Evolutionary conservation across 495 filamentous ascomycete species (phyloP), one percentile per base, ranked within the genome.

Genomic region (Thozetella sp.): DNA sequence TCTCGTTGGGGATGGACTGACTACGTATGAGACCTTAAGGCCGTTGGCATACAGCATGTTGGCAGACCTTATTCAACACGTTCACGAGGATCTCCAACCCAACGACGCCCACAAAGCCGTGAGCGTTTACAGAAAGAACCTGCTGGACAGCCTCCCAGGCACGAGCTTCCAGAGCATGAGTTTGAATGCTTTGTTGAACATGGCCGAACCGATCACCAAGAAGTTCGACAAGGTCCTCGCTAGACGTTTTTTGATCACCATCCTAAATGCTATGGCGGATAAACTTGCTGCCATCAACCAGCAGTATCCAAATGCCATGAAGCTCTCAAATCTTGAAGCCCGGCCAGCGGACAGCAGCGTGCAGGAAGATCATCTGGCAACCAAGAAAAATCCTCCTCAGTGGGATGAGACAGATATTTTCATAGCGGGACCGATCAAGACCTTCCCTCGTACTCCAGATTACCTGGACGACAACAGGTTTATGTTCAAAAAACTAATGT

Each of bases 91-190:
- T 10, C 80, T 99, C 20, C 81, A 80, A 0, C 88, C 88, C 12
- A 89, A 95, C 56, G 96, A 98, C 73, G 98, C 98, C 59, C 86
- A 92, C 54, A 88, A 91, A 63, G 97, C 95, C 0, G 92, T 99
- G 9, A 91, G 96, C 64, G 96, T 98, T 3, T 99, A 98, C 71
- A 97, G 94, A 2, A 93, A 91, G 64, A 98, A 98, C 63, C 80
- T 99, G 22, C 94, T 96, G 63, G 95, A 98, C 70, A 91, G 90
- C 60, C 96, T 97, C 64, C 96, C 96, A 1, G 95, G 95, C 17
- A 98, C 95, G 2, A 98, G 95, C 72, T 99, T 98, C 70, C 95
- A 99, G 72, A 99, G 96, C 0, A 99, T 99, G 95, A 98, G 95
- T 67, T 96, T 96, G 2, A 99, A 98, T 70, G 79, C 98, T 2